Evolutionary conservation across 1,284 basidiomycete genomes (phyloP), one percentile per base, ranked within the genome.

Genomic region (Abortiporus biennis): DNA sequence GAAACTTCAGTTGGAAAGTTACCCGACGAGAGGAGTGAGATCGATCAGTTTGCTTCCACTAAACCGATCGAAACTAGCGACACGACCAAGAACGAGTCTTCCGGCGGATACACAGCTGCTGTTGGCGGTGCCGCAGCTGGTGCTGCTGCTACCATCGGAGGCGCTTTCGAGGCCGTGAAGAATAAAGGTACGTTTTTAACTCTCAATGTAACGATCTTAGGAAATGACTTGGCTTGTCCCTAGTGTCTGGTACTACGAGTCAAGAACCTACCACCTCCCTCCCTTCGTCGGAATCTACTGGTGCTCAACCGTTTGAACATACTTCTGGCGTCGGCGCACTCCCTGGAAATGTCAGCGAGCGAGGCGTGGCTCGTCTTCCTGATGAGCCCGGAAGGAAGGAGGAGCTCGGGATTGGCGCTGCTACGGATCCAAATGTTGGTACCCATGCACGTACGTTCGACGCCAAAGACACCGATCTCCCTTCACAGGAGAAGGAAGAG

Each of bases 1-100:
- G 68, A 71, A 47, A 45, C 52, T 5, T 62, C 61, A 6, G 67
- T 71, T 8, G 61, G 68, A 9, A 56, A 64, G 42, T 55, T 69
- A 4, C 69, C 73, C 2, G 65, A 70, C 6, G 68, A 66, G 41
- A 50, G 52, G 15, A 37, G 27, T 29, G 27, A 29, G n/a, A 29
- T 29, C 27, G n/a, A 29, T n/a, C 27, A 29, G 27, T n/a, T n/a
- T 8, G 27, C 9, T 9, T 9, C n/a, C 27, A 9, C 27, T 8
- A 29, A 29, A n/a, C 9, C 8, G 27, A 25, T 29, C 12, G n/a
- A n/a, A n/a, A n/a, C n/a, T n/a, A n/a, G n/a, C n/a, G n/a, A n/a
- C n/a, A n/a, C n/a, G n/a, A n/a, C n/a, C n/a, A n/a, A n/a, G 13
- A 20, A 40, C 39, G 16, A 34, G n/a, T 9, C 27, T 29, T 29